Conservation (phyloP, 75 land plant species). For the Ceratopteris richardii region DNA sequence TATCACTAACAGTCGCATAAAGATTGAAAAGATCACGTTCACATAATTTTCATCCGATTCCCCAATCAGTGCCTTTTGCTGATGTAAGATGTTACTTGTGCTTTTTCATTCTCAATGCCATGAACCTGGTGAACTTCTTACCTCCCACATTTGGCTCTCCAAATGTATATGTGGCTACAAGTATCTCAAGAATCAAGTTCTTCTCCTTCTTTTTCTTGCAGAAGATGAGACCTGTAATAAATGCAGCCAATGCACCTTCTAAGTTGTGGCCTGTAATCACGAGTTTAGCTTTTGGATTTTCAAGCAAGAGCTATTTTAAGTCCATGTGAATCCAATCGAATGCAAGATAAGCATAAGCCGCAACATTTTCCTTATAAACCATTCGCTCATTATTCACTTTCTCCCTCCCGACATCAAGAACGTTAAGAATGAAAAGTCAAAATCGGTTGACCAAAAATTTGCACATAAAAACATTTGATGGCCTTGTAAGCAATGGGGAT, state of each 20-base stretch:
- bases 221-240: conserved; percentile 38
- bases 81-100: neutral
- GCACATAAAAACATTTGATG: no score
- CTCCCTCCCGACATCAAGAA: conserved; percentile 19
- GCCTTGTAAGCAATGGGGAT: no score
- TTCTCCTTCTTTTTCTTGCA: conserved; percentile 10
- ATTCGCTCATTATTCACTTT: conserved; percentile 45
- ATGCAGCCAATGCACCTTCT: conserved; percentile 57
- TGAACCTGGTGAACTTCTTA: conserved; percentile 25
- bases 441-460: conserved; percentile 56
- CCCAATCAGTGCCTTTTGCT: neutral
- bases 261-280: conserved; percentile 60
- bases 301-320: conserved; percentile 15
- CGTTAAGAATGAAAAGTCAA: conserved; percentile 58
- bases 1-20: neutral
- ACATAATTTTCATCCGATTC: neutral
- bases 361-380: neutral
- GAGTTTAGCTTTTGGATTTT: conserved; percentile 34
- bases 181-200: conserved; percentile 24
- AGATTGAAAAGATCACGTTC: neutral
- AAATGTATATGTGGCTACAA: conserved; percentile 50
- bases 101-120: conserved; percentile 2
- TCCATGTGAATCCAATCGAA: conserved; percentile 33
- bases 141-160: conserved; percentile 76
- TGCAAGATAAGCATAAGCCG: conserved; percentile 6